Evolutionary conservation across 371 early-diverging fungal species (phyloP), one percentile per base, ranked within the genome.

Genomic region (Rhizomucor pusillus): DNA sequence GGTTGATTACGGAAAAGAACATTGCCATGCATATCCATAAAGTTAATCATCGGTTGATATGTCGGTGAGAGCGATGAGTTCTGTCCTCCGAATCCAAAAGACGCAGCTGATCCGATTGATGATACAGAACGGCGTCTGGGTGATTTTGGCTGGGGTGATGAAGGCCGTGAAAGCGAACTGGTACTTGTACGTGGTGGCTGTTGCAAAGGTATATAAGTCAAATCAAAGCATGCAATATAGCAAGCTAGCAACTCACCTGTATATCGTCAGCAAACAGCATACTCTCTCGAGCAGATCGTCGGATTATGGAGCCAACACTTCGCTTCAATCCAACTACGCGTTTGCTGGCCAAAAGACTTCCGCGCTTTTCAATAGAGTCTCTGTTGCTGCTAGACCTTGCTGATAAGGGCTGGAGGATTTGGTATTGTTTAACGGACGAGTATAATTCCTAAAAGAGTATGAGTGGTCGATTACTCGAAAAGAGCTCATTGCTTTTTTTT

Each of bases 361-460:
- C 40, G 12, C 62, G 56, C 36, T 62, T 62, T 36, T 62, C 60
- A 0, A 39, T 5, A 10, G 16, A 19, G 44, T 35, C 45, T 34
- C 22, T 45, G 46, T 12, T 39, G 43, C 14, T 52, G 59, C 22
- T 41, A n/a, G 56, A 24, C 51, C 25, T 14, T 53, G 43, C 2
- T 69, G 44, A n/a, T n/a, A 69, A 22, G 1, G 87, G 90, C 51
- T 90, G 88, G 3, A 88, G 63, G 47, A 93, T 90, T 47, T 88
- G 91, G 54, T 84, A 69, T 55, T 78, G 71, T 59, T 89, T 88
- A 35, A 93, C 89, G 3, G 89, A 81, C 0, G 71, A 47, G 59
- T 94, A 92, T 39, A 92, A 76, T 7, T 92, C 91, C 82, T 77
- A 63, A 18, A 36, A 22, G 10, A 24, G 25, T 22, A 44, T 19